These are phyloP conservation scores for Kuraishia piskuri DNA, from an alignment of 805 yeast genomes.

Conservation along the genomic window DNA sequence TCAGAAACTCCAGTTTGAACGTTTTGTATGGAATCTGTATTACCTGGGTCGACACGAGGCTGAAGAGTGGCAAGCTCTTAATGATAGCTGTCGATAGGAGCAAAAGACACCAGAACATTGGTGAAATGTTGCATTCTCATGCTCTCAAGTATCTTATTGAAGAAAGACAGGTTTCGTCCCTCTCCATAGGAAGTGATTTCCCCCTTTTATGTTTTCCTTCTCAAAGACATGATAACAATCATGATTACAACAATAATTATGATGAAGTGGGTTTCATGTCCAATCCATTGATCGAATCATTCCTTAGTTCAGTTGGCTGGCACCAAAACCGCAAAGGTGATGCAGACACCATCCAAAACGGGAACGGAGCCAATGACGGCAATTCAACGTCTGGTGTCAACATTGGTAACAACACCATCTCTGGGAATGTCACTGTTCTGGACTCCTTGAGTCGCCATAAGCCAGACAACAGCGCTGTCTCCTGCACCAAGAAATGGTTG, in stretches of 20 bases:
- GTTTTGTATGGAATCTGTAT: slow-evolving; percentile 44
- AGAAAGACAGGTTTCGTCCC: not conserved
- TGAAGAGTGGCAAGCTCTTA: slow-evolving; percentile 32
- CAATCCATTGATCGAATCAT: slow-evolving; percentile 13
- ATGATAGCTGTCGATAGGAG: slow-evolving; percentile 43
- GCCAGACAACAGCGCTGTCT: not conserved
- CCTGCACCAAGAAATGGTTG: slow-evolving; percentile 16
- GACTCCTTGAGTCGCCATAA: slow-evolving; percentile 4
- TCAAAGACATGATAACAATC: not conserved
- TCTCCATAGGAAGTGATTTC: not conserved
- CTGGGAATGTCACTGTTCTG: slow-evolving; percentile 10
- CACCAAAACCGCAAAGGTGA: not conserved
- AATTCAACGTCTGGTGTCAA: not conserved
- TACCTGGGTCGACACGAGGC: slow-evolving; percentile 38
- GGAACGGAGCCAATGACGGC: slow-evolving; percentile 5
- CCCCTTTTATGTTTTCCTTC: slow-evolving; percentile 4
- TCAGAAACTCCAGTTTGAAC: slow-evolving; percentile 46
- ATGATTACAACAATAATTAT: not conserved
- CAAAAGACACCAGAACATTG: slow-evolving; percentile 45
- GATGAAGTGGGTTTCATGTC: not conserved
- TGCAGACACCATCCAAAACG: not conserved
- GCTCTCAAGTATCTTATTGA: slow-evolving; percentile 37
- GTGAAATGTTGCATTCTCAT: slow-evolving; percentile 41
- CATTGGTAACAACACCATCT: not conserved
- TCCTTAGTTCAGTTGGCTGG: slow-evolving; percentile 36